Evolutionary conservation across 2,329 filamentous ascomycete species (phyloP).

Genomic region (Neopestalotiopsis clavispora): DNA sequence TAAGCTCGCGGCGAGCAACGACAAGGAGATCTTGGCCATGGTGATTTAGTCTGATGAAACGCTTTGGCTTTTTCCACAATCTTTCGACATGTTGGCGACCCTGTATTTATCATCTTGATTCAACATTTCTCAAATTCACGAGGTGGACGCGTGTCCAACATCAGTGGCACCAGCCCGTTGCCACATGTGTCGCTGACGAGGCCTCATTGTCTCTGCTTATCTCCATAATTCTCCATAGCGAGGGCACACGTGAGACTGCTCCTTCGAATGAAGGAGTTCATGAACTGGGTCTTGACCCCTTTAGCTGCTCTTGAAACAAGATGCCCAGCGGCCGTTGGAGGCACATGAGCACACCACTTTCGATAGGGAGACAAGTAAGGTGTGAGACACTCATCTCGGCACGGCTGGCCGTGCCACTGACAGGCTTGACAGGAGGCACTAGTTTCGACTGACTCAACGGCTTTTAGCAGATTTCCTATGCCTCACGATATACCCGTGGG

Average conservation of each 20-base stretch:
- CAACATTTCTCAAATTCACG: neutral
- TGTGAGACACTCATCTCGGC: conserved; percentile 14
- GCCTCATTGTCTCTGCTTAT: neutral
- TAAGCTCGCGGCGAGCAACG: neutral
- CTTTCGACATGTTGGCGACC: neutral
- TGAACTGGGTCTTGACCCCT: neutral
- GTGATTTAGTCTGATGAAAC: conserved; percentile 3
- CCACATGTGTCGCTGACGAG: neutral
- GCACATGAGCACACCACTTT: neutral
- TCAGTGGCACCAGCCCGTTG: neutral
- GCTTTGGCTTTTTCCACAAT: neutral
- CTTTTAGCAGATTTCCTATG: neutral
- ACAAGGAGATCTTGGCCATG: neutral
- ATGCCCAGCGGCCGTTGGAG: neutral
- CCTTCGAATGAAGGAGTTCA: neutral
- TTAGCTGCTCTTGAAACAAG: neutral
- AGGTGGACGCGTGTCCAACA: neutral
- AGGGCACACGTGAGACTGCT: neutral
- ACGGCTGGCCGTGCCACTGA: conserved; percentile 1
- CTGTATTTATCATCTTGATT: neutral
- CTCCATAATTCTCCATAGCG: neutral
- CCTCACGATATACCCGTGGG: neutral
- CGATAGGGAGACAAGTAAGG: neutral
- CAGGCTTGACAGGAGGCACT: conserved; percentile 3
- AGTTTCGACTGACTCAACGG: conserved; percentile 1